These are phyloP conservation scores for Fusarium graminum DNA, from an alignment of 2,329 filamentous ascomycete genomes.

Conservation along the genomic window DNA sequence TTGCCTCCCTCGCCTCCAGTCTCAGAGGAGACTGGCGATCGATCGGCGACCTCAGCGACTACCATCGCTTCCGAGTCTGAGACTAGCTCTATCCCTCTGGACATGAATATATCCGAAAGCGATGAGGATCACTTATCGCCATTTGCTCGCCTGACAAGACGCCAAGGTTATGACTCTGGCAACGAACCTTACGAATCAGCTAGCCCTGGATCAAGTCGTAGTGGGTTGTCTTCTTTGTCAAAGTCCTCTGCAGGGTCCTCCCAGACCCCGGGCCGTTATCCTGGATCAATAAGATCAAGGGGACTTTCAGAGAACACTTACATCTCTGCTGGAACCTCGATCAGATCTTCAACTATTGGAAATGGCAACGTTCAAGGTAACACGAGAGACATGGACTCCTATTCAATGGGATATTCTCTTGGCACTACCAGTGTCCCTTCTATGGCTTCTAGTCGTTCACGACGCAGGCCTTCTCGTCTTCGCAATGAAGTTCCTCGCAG, in stretches of 20 bases:
- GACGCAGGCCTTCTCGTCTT: constrained; percentile 74
- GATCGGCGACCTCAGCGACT: constrained; percentile 60
- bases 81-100: constrained; percentile 67
- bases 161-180: constrained; percentile 72
- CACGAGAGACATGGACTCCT: constrained; percentile 61
- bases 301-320: constrained; percentile 74
- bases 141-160: constrained; percentile 79
- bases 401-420: constrained; percentile 63
- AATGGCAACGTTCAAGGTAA: constrained; percentile 31
- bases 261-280: constrained; percentile 63
- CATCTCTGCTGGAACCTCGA: constrained; percentile 73
- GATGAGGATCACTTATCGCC: constrained; percentile 84
- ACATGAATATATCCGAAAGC: constrained; percentile 74
- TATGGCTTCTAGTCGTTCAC: constrained; percentile 62
- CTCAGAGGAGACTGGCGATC: constrained; percentile 76
- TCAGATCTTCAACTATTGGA: constrained; percentile 53
- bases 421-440: constrained; percentile 57
- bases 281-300: constrained; percentile 65
- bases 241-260: constrained; percentile 70
- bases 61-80: constrained; percentile 67
- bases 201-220: constrained; percentile 75
- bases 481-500: constrained; percentile 85
- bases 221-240: constrained; percentile 70
- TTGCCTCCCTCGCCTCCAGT: constrained; percentile 86
- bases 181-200: constrained; percentile 72